Base-by-base conservation (phyloP, 2,329 filamentous ascomycete genomes). In the Xylaria sp. region DNA sequence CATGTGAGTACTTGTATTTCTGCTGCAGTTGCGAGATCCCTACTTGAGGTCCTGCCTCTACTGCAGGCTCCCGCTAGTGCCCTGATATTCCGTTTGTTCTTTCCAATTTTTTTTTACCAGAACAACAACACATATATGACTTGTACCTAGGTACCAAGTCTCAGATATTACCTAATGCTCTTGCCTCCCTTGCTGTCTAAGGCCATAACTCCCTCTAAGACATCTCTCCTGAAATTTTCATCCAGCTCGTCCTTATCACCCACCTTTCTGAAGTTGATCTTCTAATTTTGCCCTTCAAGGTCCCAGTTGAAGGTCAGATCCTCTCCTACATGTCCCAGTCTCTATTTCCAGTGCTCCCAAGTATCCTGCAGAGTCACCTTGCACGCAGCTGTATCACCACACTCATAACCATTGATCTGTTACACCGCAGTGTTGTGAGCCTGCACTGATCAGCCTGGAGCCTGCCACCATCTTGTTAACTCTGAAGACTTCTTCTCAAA, bases 1-100 rank as follows among this genome's bases (percentile, higher is more conserved):
- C 58, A 5, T 26, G 64, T 63, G 13, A 58, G 64, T 63, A 46
- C 17, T 51, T 28, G 4, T 42, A 15, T 58, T 26, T 13, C 40
- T 54, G 11, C 7, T 31, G 15, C n/a, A 20, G 3, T 23, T 46
- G 15, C 9, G 10, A 48, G 2, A 15, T n/a, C 28, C 23, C 20
- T 44, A 26, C 44, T 17, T 10, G 2, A 31, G 5, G 33, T 44
- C 15, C 49, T 53, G 33, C 9, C 31, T 63, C 46, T 11, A 31
- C n/a, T 51, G 48, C 42, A 28, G 1, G n/a, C 54, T 33, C 57
- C 36, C 40, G 49, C 20, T 15, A 36, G 15, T n/a, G 33, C 53
- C 20, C 6, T 10, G 10, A 6, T n/a, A 31, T 5, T 36, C 6
- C 7, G 6, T 59, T 42, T 42, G 38, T 33, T 13, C 26, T 36